Base-by-base conservation (phyloP, 208 protist species). In the Leishmania turanica region DNA sequence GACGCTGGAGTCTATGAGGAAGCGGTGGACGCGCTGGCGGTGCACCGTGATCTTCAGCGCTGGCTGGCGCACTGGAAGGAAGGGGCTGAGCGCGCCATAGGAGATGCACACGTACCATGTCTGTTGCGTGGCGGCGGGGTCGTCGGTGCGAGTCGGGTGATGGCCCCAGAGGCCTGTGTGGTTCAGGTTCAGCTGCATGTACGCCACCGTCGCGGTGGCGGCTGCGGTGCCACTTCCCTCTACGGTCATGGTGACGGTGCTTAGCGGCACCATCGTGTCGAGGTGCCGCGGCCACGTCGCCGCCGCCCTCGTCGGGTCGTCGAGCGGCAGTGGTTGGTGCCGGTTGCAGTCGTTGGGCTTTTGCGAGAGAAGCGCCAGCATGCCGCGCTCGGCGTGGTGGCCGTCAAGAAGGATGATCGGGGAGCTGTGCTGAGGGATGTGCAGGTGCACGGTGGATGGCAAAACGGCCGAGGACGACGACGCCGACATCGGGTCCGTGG, bases 91-190 rank as follows among this genome's bases (percentile, higher is more conserved):
- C 11, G 86, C 65, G 17, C 82, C 87, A 80, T 92, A 90, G 40
- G 90, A 83, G 78, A 93, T 84, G 82, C 92, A 95, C 49, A 95
- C 82, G 37, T 89, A 83, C 91, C 89, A 93, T 47, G 81, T 90
- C 80, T 87, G 72, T 68, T 78, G 17, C 58, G 21, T 64, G 53
- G 81, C 81, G 11, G 76, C 54, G 69, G 42, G 5, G 72, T 78
- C 77, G 71, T 85, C 75, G 0, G 69, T 81, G 79, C 69, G 85
- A 85, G 58, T 83, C 53, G 65, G 78, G 76, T 82, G 84, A 53
- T 77, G 70, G 69, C 90, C 89, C 88, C 90, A 95, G 82, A 93
- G 87, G 4, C 92, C 92, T 37, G 92, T 95, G 84, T 93, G 88
- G 76, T 95, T 95, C 34, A 89, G 73, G 68, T 92, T 90, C 51